Evolutionary conservation across 75 land plant species (phyloP).

Genomic region (Chamaecyparis obtusa): DNA sequence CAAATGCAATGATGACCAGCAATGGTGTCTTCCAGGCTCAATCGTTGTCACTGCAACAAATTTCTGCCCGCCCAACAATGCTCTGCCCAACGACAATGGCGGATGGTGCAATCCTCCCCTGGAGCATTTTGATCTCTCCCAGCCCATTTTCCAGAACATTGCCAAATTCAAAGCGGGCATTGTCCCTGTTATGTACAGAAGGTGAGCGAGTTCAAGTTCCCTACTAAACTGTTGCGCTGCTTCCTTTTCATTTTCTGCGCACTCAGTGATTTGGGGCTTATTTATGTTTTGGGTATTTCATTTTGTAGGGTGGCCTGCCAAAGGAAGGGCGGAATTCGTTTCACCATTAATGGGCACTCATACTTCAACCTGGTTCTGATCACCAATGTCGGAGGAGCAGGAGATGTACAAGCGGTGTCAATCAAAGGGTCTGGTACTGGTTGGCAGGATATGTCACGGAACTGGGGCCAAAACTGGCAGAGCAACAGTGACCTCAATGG

Average conservation of each 20-base stretch:
- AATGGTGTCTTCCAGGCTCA: neutral
- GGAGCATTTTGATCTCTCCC: constrained; percentile 22
- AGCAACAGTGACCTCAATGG: neutral
- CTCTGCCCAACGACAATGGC: constrained; percentile 21
- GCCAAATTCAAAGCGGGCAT: neutral
- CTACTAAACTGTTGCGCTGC: no score
- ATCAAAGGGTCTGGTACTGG: neutral
- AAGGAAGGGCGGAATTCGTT: neutral
- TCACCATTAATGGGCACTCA: neutral
- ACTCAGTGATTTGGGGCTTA: neutral
- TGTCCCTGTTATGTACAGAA: neutral
- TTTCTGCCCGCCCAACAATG: neutral
- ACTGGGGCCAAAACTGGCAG: neutral
- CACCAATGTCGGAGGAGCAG: neutral
- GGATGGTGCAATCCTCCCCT: constrained; percentile 30
- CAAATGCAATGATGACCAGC: neutral
- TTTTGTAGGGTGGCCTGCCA: neutral
- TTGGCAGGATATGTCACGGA: neutral
- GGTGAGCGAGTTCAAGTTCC: neutral
- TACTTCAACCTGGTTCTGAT: neutral
- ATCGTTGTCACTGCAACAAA: constrained; percentile 13
- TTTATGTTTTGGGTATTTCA: neutral
- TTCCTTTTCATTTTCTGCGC: no score
- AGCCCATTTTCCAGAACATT: constrained; percentile 16
- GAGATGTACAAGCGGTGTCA: neutral